Conservation (phyloP, 2,329 filamentous ascomycete genomes). For the Xylariaceae sp. region DNA sequence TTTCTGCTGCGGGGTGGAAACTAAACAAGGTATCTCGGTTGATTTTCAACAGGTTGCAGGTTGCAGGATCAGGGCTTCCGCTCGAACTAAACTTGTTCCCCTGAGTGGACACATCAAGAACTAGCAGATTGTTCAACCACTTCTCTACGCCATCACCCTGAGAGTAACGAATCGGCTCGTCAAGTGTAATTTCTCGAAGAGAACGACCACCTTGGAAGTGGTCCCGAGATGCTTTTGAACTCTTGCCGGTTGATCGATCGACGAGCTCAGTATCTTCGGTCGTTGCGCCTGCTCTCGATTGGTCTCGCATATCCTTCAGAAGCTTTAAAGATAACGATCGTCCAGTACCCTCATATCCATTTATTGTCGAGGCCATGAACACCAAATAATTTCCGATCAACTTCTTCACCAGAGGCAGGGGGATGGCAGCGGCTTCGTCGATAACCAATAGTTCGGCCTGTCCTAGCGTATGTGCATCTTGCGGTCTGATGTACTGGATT, state of each 20-base stretch:
- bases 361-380: conserved; percentile 99
- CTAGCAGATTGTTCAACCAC: conserved; percentile 93
- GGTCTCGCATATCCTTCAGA: conserved; percentile 93
- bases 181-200: conserved; percentile 84
- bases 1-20: conserved; percentile 94
- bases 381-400: conserved; percentile 95
- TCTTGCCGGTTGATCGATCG: conserved; percentile 74
- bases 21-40: conserved; percentile 98
- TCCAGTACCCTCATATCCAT: conserved; percentile 96
- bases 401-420: conserved; percentile 85
- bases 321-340: conserved; percentile 92
- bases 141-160: conserved; percentile 88
- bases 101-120: conserved; percentile 86
- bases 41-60: conserved; percentile 89
- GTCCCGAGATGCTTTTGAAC: conserved; percentile 59
- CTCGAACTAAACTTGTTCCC: conserved; percentile 67
- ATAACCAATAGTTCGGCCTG: conserved; percentile 95
- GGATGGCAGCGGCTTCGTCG: conserved; percentile 95
- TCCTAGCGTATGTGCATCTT: conserved; percentile 90
- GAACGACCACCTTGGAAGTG: conserved; percentile 65
- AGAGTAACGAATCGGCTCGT: conserved; percentile 91
- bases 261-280: conserved; percentile 58
- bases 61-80: conserved; percentile 83
- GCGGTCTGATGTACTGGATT: conserved; percentile 96
- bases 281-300: conserved; percentile 66